Evolutionary conservation across 768 basidiomycete genomes (phyloP).

Genomic region (Tylopilus sp.): DNA sequence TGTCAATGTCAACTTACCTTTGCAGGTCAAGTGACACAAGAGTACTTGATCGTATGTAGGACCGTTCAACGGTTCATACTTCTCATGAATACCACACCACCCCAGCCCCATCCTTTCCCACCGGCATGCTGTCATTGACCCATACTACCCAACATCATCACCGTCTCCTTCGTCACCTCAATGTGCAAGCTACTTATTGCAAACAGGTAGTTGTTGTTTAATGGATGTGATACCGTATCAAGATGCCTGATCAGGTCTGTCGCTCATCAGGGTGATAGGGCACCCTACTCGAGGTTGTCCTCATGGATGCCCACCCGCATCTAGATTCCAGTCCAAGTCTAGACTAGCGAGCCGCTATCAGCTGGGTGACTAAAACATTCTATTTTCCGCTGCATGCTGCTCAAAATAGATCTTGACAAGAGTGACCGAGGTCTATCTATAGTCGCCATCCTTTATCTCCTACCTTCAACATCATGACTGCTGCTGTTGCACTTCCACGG

Average conservation of each 20-base stretch:
- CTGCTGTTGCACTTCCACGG: constrained; percentile 11
- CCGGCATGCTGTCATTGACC: neutral
- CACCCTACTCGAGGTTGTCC: constrained; percentile 6
- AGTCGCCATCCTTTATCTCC: constrained; percentile 1
- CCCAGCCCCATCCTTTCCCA: neutral
- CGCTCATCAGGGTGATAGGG: constrained; percentile 1
- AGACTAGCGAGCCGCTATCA: neutral
- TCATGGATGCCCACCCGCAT: constrained; percentile 12
- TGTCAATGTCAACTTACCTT: neutral
- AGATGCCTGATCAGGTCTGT: constrained; percentile 2
- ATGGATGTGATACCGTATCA: neutral
- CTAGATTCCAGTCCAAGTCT: constrained; percentile 18
- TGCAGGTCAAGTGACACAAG: neutral
- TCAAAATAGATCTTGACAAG: constrained; percentile 4
- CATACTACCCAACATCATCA: neutral
- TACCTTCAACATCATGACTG: constrained; percentile 15
- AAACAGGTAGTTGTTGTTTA: neutral
- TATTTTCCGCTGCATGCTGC: neutral
- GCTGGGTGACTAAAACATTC: neutral
- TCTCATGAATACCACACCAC: neutral
- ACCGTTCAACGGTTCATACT: neutral
- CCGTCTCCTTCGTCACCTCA: neutral
- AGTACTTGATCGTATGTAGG: neutral
- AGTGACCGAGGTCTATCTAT: constrained; percentile 10
- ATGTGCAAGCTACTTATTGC: neutral